Percentiles rank a stretch among this genome's conserved stretches.
These are phyloP conservation scores for Leishmania major DNA, from an alignment of 208 protist species.

Conservation along the genomic window DNA sequence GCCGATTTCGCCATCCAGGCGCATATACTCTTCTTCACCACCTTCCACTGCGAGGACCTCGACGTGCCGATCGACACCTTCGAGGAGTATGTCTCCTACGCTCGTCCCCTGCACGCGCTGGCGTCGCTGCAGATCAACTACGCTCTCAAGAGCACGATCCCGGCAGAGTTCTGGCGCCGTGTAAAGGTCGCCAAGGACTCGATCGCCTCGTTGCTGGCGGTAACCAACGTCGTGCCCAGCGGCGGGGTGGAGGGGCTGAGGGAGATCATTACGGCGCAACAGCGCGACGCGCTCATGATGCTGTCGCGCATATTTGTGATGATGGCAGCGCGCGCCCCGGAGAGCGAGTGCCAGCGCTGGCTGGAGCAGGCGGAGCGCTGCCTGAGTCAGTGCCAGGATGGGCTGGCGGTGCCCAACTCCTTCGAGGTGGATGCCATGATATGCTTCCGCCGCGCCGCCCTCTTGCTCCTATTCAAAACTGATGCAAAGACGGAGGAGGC, in stretches of 20 bases:
- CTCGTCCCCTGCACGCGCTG: conserved; percentile 75
- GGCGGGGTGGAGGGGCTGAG: conserved; percentile 60
- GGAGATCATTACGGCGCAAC: conserved; percentile 71
- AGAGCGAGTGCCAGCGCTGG: conserved; percentile 59
- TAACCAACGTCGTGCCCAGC: conserved; percentile 69
- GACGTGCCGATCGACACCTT: conserved; percentile 80
- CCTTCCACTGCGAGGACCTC: conserved; percentile 81
- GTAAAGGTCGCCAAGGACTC: conserved; percentile 81
- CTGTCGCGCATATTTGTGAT: conserved; percentile 81
- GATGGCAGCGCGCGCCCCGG: conserved; percentile 81
- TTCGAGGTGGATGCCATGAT: conserved; percentile 50
- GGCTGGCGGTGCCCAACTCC: conserved; percentile 41
- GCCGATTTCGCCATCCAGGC: conserved; percentile 71
- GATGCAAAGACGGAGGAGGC: conserved; percentile 67
- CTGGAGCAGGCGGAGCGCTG: conserved; percentile 85
- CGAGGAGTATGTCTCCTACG: conserved; percentile 85
- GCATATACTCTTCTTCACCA: conserved; percentile 84
- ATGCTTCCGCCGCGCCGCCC: conserved; percentile 72
- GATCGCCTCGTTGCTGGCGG: conserved; percentile 68
- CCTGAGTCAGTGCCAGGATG: conserved; percentile 69
- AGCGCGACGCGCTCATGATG: conserved; percentile 75
- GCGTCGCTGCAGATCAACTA: conserved; percentile 80
- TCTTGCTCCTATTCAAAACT: conserved; percentile 75
- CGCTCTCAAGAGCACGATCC: conserved; percentile 78
- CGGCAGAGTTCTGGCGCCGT: conserved; percentile 80